Evolutionary conservation across 106 monocot species (phyloP).

Genomic region (Allium sativum): DNA sequence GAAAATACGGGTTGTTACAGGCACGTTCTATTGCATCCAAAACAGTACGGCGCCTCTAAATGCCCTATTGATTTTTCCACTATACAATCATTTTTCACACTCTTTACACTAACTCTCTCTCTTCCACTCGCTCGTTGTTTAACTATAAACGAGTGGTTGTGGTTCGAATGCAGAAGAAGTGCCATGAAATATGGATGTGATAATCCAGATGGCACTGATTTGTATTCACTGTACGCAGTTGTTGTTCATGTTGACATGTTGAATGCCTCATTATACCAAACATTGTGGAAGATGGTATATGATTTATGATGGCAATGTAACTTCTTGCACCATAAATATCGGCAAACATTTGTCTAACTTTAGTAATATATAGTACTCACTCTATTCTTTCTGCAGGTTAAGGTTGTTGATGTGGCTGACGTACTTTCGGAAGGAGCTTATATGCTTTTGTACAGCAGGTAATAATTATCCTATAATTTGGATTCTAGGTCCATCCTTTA

Average conservation of each 20-base stretch:
- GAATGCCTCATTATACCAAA: conserved; percentile 84
- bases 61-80: too few species aligned
- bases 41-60: too few species aligned
- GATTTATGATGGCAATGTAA: conserved; percentile 89
- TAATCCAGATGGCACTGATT: conserved; percentile 37
- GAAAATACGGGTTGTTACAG: too few species aligned
- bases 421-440: conserved; percentile 89
- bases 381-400: conserved; percentile 47
- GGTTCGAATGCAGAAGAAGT: too few species aligned
- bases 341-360: background rate
- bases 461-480: background rate
- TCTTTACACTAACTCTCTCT: too few species aligned
- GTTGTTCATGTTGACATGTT: conserved; percentile 94
- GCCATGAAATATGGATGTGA: too few species aligned
- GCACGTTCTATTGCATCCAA: too few species aligned
- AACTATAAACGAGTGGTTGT: too few species aligned
- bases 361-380: conserved; percentile 3
- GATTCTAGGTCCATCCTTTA: too few species aligned
- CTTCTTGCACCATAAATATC: background rate
- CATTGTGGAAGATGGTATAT: conserved; percentile 56
- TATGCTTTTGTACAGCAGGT: conserved; percentile 96
- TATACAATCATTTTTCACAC: too few species aligned
- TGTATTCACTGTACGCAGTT: conserved; percentile 81
- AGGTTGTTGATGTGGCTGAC: conserved; percentile 62
- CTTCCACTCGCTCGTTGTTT: too few species aligned